Percentiles rank a stretch among this genome's conserved stretches.
Evolutionary conservation across 768 basidiomycete genomes (phyloP).

Genomic region (Tulasnella sp.): DNA sequence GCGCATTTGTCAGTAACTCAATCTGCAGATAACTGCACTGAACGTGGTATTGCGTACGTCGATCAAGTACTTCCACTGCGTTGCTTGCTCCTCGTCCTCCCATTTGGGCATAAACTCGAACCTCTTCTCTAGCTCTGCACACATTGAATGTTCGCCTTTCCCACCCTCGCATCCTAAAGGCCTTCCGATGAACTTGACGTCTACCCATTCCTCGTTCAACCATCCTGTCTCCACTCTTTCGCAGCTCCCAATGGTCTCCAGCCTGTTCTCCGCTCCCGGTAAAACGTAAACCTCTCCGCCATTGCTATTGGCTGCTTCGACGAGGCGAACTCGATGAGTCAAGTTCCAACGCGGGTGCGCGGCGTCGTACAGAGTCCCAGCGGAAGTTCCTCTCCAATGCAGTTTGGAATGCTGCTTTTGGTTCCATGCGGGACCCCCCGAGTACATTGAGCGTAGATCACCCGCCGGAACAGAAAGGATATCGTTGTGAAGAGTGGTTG

Average conservation of each 20-base stretch:
- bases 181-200: conserved; percentile 35
- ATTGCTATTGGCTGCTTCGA: conserved; percentile 1
- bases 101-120: conserved; percentile 6
- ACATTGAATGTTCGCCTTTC: neutral
- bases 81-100: neutral
- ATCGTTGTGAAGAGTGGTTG: conserved; percentile 51
- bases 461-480: conserved; percentile 36
- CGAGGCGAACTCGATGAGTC: conserved; percentile 17
- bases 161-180: conserved; percentile 34
- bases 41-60: conserved; percentile 32
- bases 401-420: conserved; percentile 16
- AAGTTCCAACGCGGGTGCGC: neutral
- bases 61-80: conserved; percentile 34
- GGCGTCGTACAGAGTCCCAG: neutral
- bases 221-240: conserved; percentile 6
- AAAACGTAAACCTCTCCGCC: conserved; percentile 8
- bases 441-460: neutral
- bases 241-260: conserved; percentile 9
- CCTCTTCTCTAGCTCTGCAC: neutral
- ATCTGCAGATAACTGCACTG: neutral
- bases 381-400: conserved; percentile 7
- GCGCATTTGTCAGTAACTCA: neutral
- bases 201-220: conserved; percentile 33
- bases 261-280: neutral
- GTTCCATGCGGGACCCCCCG: neutral